phyloP scores from a whole-genome alignment of 2,329 filamentous ascomycete genomes.

The Apiospora hydei region DNA sequence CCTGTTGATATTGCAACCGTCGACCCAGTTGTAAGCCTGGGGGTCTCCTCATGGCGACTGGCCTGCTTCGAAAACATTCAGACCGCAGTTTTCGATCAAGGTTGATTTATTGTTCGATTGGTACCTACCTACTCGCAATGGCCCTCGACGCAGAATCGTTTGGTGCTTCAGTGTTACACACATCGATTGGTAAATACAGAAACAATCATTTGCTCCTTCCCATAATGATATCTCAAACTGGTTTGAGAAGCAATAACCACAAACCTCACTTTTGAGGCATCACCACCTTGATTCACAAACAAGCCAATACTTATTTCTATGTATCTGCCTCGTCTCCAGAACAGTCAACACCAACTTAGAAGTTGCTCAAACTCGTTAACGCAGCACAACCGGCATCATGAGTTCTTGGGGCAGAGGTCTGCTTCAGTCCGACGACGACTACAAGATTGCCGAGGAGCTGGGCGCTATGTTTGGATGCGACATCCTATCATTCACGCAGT shows the following conservation, averaged over 20 bases:
- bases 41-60: background rate
- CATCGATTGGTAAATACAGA: background rate
- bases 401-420: slow-evolving; percentile 33
- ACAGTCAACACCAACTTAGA: background rate
- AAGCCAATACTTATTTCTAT: background rate
- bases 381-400: slow-evolving; percentile 28
- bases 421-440: slow-evolving; percentile 34
- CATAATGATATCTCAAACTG: background rate
- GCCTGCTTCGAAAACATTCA: background rate
- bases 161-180: background rate
- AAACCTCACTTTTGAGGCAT: background rate
- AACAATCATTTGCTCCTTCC: background rate
- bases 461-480: slow-evolving; percentile 29
- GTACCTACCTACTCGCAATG: background rate
- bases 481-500: background rate
- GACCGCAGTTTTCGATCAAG: background rate
- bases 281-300: background rate
- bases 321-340: background rate
- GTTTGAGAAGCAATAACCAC: background rate
- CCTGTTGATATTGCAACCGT: background rate
- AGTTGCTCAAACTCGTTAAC: too few relatives aligned
- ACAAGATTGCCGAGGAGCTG: slow-evolving; percentile 31
- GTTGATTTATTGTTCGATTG: too few relatives aligned
- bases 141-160: background rate
- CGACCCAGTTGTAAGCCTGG: background rate